These are phyloP conservation scores for Rhizopogon parksii DNA, from an alignment of 1,284 basidiomycete genomes.

Conservation along the genomic window DNA sequence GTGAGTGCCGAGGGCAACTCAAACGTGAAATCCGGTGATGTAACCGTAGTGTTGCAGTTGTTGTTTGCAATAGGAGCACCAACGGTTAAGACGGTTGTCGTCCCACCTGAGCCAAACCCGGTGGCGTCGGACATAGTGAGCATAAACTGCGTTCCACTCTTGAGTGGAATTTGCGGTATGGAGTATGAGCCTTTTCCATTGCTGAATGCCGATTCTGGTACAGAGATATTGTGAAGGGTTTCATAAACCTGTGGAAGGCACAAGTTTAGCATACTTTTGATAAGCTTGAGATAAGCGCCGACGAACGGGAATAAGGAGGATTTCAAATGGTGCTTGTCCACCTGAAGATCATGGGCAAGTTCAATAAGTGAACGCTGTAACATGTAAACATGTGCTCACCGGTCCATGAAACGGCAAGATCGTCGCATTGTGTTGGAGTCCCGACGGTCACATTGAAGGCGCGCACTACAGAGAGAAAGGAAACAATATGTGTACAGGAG, in stretches of 20 bases:
- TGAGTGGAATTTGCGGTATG: constrained; percentile 35
- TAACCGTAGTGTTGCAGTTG: constrained; percentile 40
- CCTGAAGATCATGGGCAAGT: constrained; percentile 32
- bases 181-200: constrained; percentile 48
- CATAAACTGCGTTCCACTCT: constrained; percentile 35
- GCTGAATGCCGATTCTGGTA: constrained; percentile 3
- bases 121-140: constrained; percentile 59
- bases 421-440: constrained; percentile 47
- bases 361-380: not conserved
- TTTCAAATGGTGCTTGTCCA: constrained; percentile 53
- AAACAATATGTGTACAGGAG: constrained; percentile 10
- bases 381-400: constrained; percentile 35
- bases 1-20: constrained; percentile 44
- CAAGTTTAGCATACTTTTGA: too few relatives aligned
- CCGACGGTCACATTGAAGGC: constrained; percentile 46
- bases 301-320: constrained; percentile 55
- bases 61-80: constrained; percentile 36
- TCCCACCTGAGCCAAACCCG: constrained; percentile 55
- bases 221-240: not conserved
- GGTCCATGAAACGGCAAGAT: constrained; percentile 50
- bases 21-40: constrained; percentile 42
- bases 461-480: constrained; percentile 7
- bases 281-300: not conserved
- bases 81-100: constrained; percentile 43
- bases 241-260: not conserved